These are phyloP conservation scores for Trametes punicea DNA, from an alignment of 768 basidiomycete species.

Conservation along the genomic window DNA sequence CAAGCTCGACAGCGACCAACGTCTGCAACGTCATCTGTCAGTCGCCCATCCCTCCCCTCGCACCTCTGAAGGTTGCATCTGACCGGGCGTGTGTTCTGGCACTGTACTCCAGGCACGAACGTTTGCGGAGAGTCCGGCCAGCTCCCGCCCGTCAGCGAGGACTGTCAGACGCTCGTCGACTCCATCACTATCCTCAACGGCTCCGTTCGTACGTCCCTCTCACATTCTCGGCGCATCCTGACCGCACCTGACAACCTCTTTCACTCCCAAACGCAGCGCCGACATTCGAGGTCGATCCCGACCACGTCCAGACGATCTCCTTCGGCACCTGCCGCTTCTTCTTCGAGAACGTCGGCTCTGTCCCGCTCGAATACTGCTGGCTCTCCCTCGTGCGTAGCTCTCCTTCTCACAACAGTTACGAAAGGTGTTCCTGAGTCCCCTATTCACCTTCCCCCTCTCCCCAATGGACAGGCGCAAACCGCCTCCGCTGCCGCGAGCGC, in stretches of 20 bases:
- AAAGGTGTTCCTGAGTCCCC: no score
- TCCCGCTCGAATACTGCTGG: conserved; percentile 25
- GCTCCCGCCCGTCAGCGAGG: conserved; percentile 19
- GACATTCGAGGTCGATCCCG: conserved; percentile 16
- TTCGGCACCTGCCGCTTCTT: conserved; percentile 27
- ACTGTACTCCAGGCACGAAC: conserved; percentile 11
- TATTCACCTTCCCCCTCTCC: neutral
- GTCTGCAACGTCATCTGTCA: conserved; percentile 23
- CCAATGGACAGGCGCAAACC: conserved; percentile 3
- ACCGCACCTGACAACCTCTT: no score
- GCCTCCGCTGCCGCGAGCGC: conserved; percentile 16
- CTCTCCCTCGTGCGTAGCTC: conserved; percentile 10
- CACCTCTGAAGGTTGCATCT: neutral
- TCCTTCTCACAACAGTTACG: neutral
- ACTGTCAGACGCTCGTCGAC: conserved; percentile 19
- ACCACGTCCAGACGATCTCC: conserved; percentile 21
- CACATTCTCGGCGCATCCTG: neutral
- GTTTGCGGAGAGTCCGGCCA: conserved; percentile 16
- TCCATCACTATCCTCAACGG: conserved; percentile 21
- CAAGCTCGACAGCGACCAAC: conserved; percentile 3
- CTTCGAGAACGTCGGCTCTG: conserved; percentile 24
- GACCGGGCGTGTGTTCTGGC: neutral
- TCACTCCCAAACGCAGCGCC: conserved; percentile 6
- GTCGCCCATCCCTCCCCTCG: neutral
- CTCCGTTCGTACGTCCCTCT: conserved; percentile 10